Percentiles rank a stretch among this genome's conserved stretches.
Conservation (phyloP, 2,329 filamentous ascomycete genomes). For the Curvularia verruculosa region DNA sequence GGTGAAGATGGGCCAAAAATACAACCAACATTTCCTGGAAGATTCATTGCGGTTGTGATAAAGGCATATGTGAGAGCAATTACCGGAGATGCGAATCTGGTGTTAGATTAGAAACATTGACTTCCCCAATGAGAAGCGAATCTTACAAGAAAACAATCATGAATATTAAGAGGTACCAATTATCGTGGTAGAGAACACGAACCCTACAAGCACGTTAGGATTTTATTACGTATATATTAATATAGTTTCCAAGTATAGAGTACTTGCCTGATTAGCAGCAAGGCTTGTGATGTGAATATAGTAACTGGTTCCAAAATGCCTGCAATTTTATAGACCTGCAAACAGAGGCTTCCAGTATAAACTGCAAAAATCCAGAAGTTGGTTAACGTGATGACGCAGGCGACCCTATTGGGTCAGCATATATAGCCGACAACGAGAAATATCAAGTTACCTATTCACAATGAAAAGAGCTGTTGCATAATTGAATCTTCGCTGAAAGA, state of each 20-base stretch:
- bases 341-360: background rate
- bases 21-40: background rate
- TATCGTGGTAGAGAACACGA: background rate
- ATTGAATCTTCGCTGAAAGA: background rate
- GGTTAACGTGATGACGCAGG: background rate
- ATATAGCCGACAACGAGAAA: background rate
- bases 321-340: background rate
- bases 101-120: background rate
- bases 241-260: background rate
- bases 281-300: background rate
- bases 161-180: background rate
- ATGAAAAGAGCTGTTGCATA: background rate
- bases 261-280: background rate
- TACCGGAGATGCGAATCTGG: background rate
- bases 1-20: background rate
- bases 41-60: background rate
- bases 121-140: background rate
- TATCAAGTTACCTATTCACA: background rate
- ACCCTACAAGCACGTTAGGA: background rate
- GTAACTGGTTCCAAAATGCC: background rate
- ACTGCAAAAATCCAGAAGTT: background rate
- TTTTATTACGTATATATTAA: background rate
- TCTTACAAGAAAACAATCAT: background rate
- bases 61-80: background rate
- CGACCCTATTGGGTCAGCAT: background rate